phyloP scores from a whole-genome alignment of 495 filamentous ascomycete genomes.

The Podospora australis region DNA sequence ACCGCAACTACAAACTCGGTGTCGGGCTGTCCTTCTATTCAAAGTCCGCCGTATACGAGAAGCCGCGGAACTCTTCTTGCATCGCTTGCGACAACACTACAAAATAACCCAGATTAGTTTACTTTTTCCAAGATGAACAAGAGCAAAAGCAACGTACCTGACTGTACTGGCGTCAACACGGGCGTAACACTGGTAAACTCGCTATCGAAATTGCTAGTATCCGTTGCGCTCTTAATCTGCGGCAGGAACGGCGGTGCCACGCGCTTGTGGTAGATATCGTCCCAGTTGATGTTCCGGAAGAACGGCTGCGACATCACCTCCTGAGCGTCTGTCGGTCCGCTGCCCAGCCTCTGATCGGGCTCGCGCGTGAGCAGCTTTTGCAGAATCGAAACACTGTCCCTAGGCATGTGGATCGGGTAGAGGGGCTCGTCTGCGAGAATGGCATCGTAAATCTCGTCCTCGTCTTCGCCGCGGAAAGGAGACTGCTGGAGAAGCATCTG shows the following conservation, averaged over 20 bases:
- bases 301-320: slow-evolving; percentile 99
- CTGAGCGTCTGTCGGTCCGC: slow-evolving; percentile 94
- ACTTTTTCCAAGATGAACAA: not conserved
- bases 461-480: slow-evolving; percentile 97
- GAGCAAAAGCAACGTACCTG: slow-evolving; percentile 56
- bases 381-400: slow-evolving; percentile 93
- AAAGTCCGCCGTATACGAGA: slow-evolving; percentile 70
- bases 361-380: slow-evolving; percentile 97
- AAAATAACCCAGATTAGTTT: slow-evolving; percentile 17
- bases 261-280: slow-evolving; percentile 94
- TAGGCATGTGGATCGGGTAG: slow-evolving; percentile 98
- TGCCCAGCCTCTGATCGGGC: slow-evolving; percentile 85
- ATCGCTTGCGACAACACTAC: slow-evolving; percentile 93
- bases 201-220: slow-evolving; percentile 98
- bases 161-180: slow-evolving; percentile 93
- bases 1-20: too few relatives aligned
- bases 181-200: slow-evolving; percentile 99
- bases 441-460: slow-evolving; percentile 99
- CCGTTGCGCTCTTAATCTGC: slow-evolving; percentile 79
- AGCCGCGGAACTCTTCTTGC: slow-evolving; percentile 99
- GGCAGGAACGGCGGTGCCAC: slow-evolving; percentile 85
- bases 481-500: slow-evolving; percentile 99
- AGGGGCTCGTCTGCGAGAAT: slow-evolving; percentile 97
- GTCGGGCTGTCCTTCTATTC: slow-evolving; percentile 38
- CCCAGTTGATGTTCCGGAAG: slow-evolving; percentile 97